Conservation (phyloP, 768 basidiomycete genomes). For the Infundibulicybe gibba region DNA sequence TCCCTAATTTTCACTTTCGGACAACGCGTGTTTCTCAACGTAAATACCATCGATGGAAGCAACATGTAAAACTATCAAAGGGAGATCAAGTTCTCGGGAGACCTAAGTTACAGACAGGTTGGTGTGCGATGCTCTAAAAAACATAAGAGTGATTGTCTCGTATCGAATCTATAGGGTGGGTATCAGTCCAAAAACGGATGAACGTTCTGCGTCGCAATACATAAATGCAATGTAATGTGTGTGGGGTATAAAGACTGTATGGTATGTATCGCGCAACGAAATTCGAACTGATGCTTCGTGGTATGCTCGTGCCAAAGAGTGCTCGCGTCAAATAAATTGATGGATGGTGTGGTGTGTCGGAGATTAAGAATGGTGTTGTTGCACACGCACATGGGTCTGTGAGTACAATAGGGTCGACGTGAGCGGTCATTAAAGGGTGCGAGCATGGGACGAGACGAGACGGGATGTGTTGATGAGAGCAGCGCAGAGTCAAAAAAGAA, state of each 20-base stretch:
- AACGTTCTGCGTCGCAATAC: conserved; percentile 16
- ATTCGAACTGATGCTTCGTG: conserved; percentile 13
- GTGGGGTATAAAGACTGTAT: conserved; percentile 6
- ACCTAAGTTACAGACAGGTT: conserved; percentile 27
- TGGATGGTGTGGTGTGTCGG: not conserved
- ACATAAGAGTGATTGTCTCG: conserved; percentile 11
- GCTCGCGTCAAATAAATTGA: not conserved
- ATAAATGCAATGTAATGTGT: conserved; percentile 11
- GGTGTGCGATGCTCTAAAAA: conserved; percentile 65
- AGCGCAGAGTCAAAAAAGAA: conserved; percentile 38
- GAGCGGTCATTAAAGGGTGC: conserved; percentile 41
- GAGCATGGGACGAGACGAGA: conserved; percentile 38
- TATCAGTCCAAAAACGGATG: conserved; percentile 28
- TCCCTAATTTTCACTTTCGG: too few species aligned
- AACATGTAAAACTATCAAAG: not conserved
- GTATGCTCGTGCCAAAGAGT: conserved; percentile 6
- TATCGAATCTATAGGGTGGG: conserved; percentile 23
- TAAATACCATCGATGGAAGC: too few species aligned
- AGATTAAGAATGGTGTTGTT: conserved; percentile 2
- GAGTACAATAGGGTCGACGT: conserved; percentile 30
- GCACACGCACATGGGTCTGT: conserved; percentile 5
- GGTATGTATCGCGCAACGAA: conserved; percentile 54
- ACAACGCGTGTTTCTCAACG: too few species aligned
- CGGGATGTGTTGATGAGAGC: conserved; percentile 51
- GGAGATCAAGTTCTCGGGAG: conserved; percentile 18